Percentiles rank a stretch among this genome's conserved stretches.
phyloP scores from a whole-genome alignment of 192 early-diverging fungal species.

The Coemansia brasiliensis region DNA sequence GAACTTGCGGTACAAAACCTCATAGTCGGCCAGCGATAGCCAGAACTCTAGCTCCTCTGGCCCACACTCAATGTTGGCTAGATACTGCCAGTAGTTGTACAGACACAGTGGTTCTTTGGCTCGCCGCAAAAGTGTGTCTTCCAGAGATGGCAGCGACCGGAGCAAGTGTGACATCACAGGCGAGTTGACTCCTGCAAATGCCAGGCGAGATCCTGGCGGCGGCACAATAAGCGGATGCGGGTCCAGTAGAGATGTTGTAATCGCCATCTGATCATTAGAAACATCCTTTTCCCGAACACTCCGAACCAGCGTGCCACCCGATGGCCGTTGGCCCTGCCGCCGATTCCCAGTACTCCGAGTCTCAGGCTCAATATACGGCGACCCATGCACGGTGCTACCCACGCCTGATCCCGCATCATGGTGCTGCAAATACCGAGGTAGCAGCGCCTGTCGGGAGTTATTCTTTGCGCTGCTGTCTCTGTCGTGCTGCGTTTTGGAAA shows the following conservation, averaged over 20 bases:
- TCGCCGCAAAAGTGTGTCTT: constrained; percentile 67
- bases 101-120: constrained; percentile 71
- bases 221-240: constrained; percentile 51
- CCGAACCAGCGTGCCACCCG: not conserved
- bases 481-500: constrained; percentile 15
- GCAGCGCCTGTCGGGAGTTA: not conserved
- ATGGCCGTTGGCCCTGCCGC: not conserved
- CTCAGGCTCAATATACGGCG: constrained; percentile 4
- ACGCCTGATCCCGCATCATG: constrained; percentile 13
- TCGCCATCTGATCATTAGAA: constrained; percentile 5
- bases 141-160: constrained; percentile 63
- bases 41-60: constrained; percentile 77
- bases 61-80: constrained; percentile 66
- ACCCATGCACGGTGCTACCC: constrained; percentile 27
- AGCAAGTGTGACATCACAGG: constrained; percentile 29
- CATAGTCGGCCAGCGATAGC: constrained; percentile 71
- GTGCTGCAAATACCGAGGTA: not conserved
- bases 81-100: constrained; percentile 74
- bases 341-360: not conserved
- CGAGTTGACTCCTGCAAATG: constrained; percentile 42
- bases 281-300: constrained; percentile 2
- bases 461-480: constrained; percentile 7
- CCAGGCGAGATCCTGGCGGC: constrained; percentile 45
- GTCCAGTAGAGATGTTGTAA: constrained; percentile 44
- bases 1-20: constrained; percentile 64